phyloP scores from a whole-genome alignment of 805 yeast species.

The Zygotorulaspora florentina region DNA sequence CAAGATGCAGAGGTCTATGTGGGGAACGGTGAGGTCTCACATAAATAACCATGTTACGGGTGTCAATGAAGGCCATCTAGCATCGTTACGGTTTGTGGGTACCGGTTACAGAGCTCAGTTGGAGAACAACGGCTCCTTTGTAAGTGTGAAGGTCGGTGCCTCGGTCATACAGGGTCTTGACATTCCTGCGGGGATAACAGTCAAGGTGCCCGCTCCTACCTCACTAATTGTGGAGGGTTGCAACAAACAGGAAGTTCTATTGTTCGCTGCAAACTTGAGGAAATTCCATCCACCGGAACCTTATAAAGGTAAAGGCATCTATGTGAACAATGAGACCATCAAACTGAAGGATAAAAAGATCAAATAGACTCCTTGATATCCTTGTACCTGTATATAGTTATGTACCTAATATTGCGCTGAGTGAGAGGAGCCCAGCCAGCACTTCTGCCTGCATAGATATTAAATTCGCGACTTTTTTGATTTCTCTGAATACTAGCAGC shows the following conservation, averaged over 20 bases:
- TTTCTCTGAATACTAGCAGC: neutral
- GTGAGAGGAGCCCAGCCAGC: no score
- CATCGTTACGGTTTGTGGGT: constrained; percentile 85
- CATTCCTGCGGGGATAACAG: constrained; percentile 74
- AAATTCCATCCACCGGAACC: constrained; percentile 94
- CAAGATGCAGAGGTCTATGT: constrained; percentile 76
- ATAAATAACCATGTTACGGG: constrained; percentile 78
- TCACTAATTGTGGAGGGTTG: constrained; percentile 81
- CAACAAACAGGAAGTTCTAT: constrained; percentile 79
- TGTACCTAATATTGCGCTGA: neutral
- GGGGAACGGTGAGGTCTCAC: constrained; percentile 90
- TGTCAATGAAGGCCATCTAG: constrained; percentile 87
- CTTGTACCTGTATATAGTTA: constrained; percentile 5
- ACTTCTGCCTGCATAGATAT: neutral
- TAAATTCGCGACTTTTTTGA: neutral
- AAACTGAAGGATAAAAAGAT: constrained; percentile 88
- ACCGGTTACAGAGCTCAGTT: constrained; percentile 92
- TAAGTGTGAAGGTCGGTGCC: constrained; percentile 82
- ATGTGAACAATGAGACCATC: constrained; percentile 86
- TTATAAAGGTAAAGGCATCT: constrained; percentile 96
- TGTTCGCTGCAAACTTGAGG: constrained; percentile 85
- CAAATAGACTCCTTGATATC: constrained; percentile 47
- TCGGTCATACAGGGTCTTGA: constrained; percentile 72
- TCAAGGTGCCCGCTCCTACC: constrained; percentile 78
- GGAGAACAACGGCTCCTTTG: constrained; percentile 54